phyloP scores from a whole-genome alignment of 2,329 filamentous ascomycete genomes.

The Sclerotinia trifoliorum region DNA sequence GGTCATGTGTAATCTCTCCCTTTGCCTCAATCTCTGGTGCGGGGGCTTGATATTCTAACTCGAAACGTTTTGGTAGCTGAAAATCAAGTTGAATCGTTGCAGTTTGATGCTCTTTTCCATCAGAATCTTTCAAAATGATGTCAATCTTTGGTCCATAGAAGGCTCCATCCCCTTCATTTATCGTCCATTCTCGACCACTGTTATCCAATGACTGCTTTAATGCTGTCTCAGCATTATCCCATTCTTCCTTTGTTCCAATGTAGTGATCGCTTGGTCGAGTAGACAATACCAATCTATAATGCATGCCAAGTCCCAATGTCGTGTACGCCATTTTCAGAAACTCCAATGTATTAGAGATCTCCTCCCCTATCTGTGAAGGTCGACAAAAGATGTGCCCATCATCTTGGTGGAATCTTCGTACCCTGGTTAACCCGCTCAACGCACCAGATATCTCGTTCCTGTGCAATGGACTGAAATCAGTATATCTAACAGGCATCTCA shows the following conservation, averaged over 20 bases:
- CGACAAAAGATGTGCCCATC: slow-evolving; percentile 90
- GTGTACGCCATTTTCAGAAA: slow-evolving; percentile 73
- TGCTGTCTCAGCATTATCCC: slow-evolving; percentile 65
- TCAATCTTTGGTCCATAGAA: slow-evolving; percentile 95
- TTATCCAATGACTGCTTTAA: slow-evolving; percentile 61
- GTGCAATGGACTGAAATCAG: slow-evolving; percentile 85
- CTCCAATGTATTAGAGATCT: slow-evolving; percentile 70
- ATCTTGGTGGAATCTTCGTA: slow-evolving; percentile 85
- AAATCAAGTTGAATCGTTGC: slow-evolving; percentile 90
- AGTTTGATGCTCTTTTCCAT: slow-evolving; percentile 84
- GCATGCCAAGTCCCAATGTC: slow-evolving; percentile 62
- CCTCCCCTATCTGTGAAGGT: slow-evolving; percentile 68
- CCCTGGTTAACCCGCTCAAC: slow-evolving; percentile 76
- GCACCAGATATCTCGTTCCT: slow-evolving; percentile 83
- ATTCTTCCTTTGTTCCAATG: slow-evolving; percentile 72
- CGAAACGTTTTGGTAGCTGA: slow-evolving; percentile 80
- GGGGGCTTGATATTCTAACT: slow-evolving; percentile 70
- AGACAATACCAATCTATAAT: slow-evolving; percentile 74
- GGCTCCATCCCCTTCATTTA: slow-evolving; percentile 80
- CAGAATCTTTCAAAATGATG: slow-evolving; percentile 74
- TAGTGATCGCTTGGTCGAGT: slow-evolving; percentile 74
- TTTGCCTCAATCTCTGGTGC: slow-evolving; percentile 60
- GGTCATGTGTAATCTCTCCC: slow-evolving; percentile 51
- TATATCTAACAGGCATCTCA: slow-evolving; percentile 78
- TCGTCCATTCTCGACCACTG: slow-evolving; percentile 65